Percentiles rank a stretch among this genome's conserved stretches.
phyloP scores from a whole-genome alignment of 2,329 filamentous ascomycete genomes.

The Alternaria triticimaculans region DNA sequence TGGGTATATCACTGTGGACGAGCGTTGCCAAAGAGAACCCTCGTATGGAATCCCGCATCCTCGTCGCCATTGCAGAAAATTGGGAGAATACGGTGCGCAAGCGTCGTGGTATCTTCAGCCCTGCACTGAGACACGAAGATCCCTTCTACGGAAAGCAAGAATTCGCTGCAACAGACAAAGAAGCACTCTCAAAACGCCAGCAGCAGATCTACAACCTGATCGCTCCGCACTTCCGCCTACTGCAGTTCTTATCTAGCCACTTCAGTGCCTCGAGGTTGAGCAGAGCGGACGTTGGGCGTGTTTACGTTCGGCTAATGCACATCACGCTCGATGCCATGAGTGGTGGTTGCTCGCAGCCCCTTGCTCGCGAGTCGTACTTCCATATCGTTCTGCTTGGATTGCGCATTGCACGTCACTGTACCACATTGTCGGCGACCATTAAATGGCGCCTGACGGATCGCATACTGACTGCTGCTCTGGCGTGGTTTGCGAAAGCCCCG shows the following conservation, averaged over 20 bases:
- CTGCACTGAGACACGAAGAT: constrained; percentile 73
- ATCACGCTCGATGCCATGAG: constrained; percentile 76
- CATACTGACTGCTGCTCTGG: constrained; percentile 82
- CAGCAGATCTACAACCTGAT: constrained; percentile 82
- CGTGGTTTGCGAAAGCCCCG: constrained; percentile 85
- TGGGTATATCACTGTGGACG: constrained; percentile 94
- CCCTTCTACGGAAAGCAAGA: constrained; percentile 92
- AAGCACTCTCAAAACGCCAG: constrained; percentile 74
- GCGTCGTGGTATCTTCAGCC: constrained; percentile 81
- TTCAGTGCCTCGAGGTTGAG: constrained; percentile 92
- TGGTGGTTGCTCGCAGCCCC: constrained; percentile 73
- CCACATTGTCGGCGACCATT: constrained; percentile 66
- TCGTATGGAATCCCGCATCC: constrained; percentile 80
- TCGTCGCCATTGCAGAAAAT: constrained; percentile 85
- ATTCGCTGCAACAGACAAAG: constrained; percentile 88
- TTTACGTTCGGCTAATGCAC: constrained; percentile 82
- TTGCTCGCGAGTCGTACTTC: constrained; percentile 91
- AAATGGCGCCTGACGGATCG: constrained; percentile 89
- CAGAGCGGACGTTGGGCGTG: constrained; percentile 78
- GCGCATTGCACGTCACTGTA: constrained; percentile 75
- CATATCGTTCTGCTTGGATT: constrained; percentile 85
- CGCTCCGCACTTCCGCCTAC: constrained; percentile 81
- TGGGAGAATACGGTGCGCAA: constrained; percentile 87
- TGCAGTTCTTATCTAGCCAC: constrained; percentile 92
- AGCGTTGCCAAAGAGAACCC: constrained; percentile 97